Conservation (phyloP, 805 yeast species). For the Ogataea parapolymorpha region DNA sequence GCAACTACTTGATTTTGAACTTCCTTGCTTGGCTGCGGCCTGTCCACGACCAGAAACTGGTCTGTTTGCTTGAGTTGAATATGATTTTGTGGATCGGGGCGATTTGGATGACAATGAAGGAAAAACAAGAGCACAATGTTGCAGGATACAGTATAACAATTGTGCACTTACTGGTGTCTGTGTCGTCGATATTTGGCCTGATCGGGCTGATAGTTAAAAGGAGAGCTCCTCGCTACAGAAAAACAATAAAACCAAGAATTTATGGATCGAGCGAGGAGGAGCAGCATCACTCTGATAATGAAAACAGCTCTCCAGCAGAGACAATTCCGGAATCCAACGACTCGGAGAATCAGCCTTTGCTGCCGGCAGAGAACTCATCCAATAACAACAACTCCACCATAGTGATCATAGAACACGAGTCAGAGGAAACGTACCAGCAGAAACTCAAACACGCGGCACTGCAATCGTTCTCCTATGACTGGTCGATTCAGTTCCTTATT, state of each 20-base stretch:
- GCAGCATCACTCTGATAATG: constrained; percentile 11
- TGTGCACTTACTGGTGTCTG: constrained; percentile 44
- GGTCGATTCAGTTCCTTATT: constrained; percentile 72
- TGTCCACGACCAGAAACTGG: constrained; percentile 57
- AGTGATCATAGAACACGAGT: constrained; percentile 27
- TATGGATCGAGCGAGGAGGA: constrained; percentile 22
- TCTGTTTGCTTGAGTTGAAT: constrained; percentile 52
- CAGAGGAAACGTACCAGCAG: constrained; percentile 25
- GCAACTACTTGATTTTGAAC: constrained; percentile 57
- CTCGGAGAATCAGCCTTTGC: constrained; percentile 23
- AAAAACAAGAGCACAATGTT: constrained; percentile 45
- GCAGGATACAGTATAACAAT: constrained; percentile 52
- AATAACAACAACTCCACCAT: constrained; percentile 13
- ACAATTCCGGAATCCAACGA: constrained; percentile 9
- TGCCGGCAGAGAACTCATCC: constrained; percentile 9
- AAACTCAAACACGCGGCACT: constrained; percentile 30
- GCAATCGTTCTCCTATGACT: constrained; percentile 63
- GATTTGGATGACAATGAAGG: constrained; percentile 47
- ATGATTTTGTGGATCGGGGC: constrained; percentile 55
- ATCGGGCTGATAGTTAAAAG: constrained; percentile 41
- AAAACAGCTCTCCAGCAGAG: constrained; percentile 1
- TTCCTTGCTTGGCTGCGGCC: constrained; percentile 43
- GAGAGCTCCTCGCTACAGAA: constrained; percentile 21
- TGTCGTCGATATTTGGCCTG: constrained; percentile 51
- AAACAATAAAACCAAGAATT: constrained; percentile 17